Base-by-base conservation (phyloP, 352 stramenopile species). In the Phytophthora sansomeana region DNA sequence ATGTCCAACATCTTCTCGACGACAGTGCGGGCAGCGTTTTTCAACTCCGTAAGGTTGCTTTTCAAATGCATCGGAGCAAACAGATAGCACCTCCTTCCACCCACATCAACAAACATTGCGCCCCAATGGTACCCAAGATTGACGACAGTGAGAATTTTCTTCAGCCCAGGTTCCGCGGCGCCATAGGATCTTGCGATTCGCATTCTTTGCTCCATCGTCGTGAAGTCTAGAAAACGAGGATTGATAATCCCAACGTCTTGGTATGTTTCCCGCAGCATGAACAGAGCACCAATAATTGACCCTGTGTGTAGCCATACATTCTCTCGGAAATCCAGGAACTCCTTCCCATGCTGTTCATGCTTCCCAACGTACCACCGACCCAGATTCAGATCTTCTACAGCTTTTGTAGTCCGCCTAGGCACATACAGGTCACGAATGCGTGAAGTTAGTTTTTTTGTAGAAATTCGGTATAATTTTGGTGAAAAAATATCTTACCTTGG, bases 111-210 rank as follows among this genome's bases (percentile, higher is more conserved):
- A 14, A 46, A 44, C 16, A 59, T 56, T 17, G 33, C 30, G 8
- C 33, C 44, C 56, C 43, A 63, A 28, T 64, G 56, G 6, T 64
- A 4, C 4, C 26, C 21, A 2, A 56, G n/a, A 21, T 56, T 64
- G n/a, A 64, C 17, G 1, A 57, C 56, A 28, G n/a, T n/a, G n/a
- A n/a, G n/a, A n/a, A n/a, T n/a, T n/a, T n/a, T n/a, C n/a, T n/a
- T n/a, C n/a, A n/a, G n/a, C n/a, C n/a, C n/a, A n/a, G n/a, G n/a
- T n/a, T n/a, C n/a, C n/a, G n/a, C n/a, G n/a, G n/a, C n/a, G n/a
- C n/a, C n/a, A n/a, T n/a, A n/a, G n/a, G n/a, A n/a, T n/a, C n/a
- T n/a, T n/a, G n/a, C n/a, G n/a, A n/a, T n/a, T n/a, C n/a, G n/a
- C n/a, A n/a, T n/a, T n/a, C n/a, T n/a, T n/a, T n/a, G n/a, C n/a